Conservation (phyloP, 306 rosid genomes). For the Quercus alba region DNA sequence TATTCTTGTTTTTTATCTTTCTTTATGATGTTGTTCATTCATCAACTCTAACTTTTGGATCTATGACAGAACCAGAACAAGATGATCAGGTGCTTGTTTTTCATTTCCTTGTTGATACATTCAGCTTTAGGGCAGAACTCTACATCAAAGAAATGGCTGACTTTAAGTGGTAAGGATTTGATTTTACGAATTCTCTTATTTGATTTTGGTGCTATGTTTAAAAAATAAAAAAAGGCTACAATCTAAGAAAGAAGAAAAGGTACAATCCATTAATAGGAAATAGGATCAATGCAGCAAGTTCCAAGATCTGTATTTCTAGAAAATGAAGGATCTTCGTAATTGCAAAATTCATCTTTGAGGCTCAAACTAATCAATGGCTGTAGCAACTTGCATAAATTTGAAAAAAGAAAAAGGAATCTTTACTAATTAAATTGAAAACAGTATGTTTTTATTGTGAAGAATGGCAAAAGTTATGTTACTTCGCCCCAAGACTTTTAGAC, state of each 20-base stretch:
- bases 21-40: neutral
- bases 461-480: too few relatives aligned
- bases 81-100: constrained; percentile 55
- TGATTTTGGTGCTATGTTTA: neutral
- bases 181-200: neutral
- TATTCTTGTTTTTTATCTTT: neutral
- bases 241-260: neutral
- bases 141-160: constrained; percentile 52
- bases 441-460: too few relatives aligned
- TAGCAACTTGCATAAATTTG: too few relatives aligned
- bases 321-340: neutral
- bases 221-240: neutral
- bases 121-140: constrained; percentile 38
- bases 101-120: constrained; percentile 50
- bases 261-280: neutral
- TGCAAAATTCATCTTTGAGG: too few relatives aligned
- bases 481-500: too few relatives aligned
- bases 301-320: neutral
- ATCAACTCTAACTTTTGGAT: neutral
- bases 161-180: constrained; percentile 55
- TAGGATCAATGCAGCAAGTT: neutral
- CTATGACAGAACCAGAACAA: constrained; percentile 41
- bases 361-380: too few relatives aligned
- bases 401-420: too few relatives aligned
- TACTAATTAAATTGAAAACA: too few relatives aligned